phyloP scores from a whole-genome alignment of 371 early-diverging fungal genomes.

The Fennellomyces sp. region DNA sequence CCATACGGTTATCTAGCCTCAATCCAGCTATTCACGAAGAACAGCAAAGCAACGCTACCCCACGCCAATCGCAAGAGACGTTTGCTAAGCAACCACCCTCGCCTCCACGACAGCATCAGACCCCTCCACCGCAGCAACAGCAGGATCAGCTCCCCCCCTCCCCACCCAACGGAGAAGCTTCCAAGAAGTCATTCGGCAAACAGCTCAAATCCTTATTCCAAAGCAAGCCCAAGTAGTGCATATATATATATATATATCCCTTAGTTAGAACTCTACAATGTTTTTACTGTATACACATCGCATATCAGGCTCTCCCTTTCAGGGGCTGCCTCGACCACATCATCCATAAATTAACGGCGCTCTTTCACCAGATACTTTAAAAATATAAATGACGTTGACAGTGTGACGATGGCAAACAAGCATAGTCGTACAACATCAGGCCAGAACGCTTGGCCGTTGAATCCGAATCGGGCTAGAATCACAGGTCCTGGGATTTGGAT shows the following conservation, averaged over 20 bases:
- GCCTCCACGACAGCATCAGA: not conserved
- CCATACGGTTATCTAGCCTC: conserved; percentile 45
- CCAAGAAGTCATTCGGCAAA: conserved; percentile 4
- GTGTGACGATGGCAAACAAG: conserved; percentile 28
- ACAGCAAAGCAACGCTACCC: not conserved
- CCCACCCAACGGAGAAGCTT: not conserved
- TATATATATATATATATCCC: not conserved
- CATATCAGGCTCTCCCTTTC: not conserved
- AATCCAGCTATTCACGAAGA: conserved; percentile 14
- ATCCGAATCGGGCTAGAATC: conserved; percentile 48
- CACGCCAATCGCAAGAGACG: not conserved
- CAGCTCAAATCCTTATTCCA: conserved; percentile 7
- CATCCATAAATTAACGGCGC: conserved; percentile 22
- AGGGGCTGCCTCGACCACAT: not conserved
- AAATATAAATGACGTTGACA: conserved; percentile 36
- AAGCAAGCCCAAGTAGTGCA: too few species aligned
- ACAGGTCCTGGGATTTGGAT: conserved; percentile 54
- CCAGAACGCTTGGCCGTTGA: conserved; percentile 54
- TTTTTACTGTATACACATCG: too few species aligned
- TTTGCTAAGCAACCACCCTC: not conserved
- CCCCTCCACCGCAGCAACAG: not conserved
- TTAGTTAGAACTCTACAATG: too few species aligned
- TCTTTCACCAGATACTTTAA: conserved; percentile 50
- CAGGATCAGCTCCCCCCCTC: conserved; percentile 2
- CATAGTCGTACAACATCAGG: conserved; percentile 29